Evolutionary conservation across 2,329 filamentous ascomycete species (phyloP).

Genomic region (Aplosporella prunicola): DNA sequence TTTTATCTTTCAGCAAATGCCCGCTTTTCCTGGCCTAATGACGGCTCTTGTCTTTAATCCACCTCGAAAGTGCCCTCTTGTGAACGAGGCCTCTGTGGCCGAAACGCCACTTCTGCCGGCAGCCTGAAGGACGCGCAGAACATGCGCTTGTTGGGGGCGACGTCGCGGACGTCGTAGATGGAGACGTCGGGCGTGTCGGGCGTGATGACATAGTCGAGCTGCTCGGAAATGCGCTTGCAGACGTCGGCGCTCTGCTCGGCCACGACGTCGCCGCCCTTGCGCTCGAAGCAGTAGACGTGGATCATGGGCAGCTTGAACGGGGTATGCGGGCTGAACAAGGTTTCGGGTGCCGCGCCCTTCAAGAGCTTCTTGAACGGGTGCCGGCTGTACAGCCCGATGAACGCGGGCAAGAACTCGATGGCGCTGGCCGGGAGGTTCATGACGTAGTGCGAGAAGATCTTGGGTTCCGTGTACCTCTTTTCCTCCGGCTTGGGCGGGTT

Average conservation of each 20-base stretch:
- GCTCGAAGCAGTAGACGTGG: conserved; percentile 90
- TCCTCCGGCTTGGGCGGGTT: background rate
- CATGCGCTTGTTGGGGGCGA: conserved; percentile 91
- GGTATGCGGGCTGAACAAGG: conserved; percentile 33
- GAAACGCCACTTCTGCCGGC: conserved; percentile 72
- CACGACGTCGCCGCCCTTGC: conserved; percentile 66
- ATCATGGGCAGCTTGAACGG: conserved; percentile 62
- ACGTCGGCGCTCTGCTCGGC: conserved; percentile 50
- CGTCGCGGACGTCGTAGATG: conserved; percentile 64
- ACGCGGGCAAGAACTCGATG: conserved; percentile 68
- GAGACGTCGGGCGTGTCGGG: conserved; percentile 48
- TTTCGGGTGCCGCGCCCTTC: conserved; percentile 10
- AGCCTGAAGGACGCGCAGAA: conserved; percentile 90
- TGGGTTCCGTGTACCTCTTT: conserved; percentile 43
- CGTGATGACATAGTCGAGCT: conserved; percentile 50
- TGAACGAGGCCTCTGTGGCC: conserved; percentile 31
- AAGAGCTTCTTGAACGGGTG: conserved; percentile 2
- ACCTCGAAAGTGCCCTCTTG: too few relatives aligned
- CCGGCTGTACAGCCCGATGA: conserved; percentile 71
- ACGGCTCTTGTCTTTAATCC: background rate
- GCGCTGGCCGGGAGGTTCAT: conserved; percentile 95
- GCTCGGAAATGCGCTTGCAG: conserved; percentile 54
- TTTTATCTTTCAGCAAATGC: too few relatives aligned
- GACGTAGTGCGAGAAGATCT: conserved; percentile 81
- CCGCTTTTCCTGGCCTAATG: background rate